Percentiles rank a stretch among this genome's conserved stretches.
phyloP scores from a whole-genome alignment of 768 basidiomycete genomes.

The Tephrocybe sp. region DNA sequence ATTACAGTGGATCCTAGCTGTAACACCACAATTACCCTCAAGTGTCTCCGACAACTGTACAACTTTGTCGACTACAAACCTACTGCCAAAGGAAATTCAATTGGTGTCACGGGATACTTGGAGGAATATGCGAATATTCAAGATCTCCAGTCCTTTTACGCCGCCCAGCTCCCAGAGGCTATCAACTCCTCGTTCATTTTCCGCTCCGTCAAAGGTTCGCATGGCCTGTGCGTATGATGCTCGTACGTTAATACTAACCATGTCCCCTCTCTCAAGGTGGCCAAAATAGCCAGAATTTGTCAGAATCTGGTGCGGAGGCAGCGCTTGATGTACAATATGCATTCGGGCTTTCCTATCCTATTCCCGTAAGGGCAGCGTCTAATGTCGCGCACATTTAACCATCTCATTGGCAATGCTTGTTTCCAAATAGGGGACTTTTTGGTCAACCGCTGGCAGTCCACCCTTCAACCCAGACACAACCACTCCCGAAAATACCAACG shows the following conservation, averaged over 20 bases:
- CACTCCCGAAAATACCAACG: constrained; percentile 36
- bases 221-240: background rate
- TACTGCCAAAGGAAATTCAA: constrained; percentile 39
- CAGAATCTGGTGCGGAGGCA: constrained; percentile 57
- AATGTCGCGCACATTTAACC: background rate
- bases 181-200: constrained; percentile 48
- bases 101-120: constrained; percentile 54
- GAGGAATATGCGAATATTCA: constrained; percentile 48
- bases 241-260: constrained; percentile 10
- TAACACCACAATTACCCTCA: constrained; percentile 45
- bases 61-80: constrained; percentile 46
- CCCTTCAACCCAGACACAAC: constrained; percentile 49
- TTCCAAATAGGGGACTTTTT: constrained; percentile 47
- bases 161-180: constrained; percentile 43
- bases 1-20: constrained; percentile 47
- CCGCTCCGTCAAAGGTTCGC: constrained; percentile 53
- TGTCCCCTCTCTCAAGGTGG: constrained; percentile 41
- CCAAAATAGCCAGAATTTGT: constrained; percentile 49
- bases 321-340: constrained; percentile 63
- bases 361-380: constrained; percentile 31
- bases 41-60: constrained; percentile 53
- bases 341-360: constrained; percentile 59
- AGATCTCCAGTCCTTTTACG: constrained; percentile 51
- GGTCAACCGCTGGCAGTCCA: constrained; percentile 58
- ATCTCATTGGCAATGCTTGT: background rate